These are phyloP conservation scores for Tausonia pullulans DNA, from an alignment of 1,284 basidiomycete genomes.

Conservation along the genomic window DNA sequence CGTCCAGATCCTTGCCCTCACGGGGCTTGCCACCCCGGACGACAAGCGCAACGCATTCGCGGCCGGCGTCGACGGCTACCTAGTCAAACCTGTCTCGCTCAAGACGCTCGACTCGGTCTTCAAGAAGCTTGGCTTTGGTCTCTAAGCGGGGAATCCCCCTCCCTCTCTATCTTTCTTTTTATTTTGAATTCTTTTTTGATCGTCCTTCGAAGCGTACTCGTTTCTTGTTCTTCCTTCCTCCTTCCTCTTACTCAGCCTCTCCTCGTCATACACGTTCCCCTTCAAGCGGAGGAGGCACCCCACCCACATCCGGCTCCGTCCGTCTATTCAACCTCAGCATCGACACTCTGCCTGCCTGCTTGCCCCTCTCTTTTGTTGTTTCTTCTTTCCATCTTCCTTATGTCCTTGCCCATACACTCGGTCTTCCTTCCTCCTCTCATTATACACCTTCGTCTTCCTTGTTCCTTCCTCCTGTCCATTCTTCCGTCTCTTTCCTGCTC, in stretches of 20 bases:
- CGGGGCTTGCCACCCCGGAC: conserved; percentile 82
- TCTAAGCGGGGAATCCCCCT: not conserved
- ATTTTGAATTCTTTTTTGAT: too few relatives aligned
- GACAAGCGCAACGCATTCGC: conserved; percentile 85
- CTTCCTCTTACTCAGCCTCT: too few relatives aligned
- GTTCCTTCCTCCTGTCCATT: not conserved
- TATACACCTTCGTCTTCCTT: not conserved
- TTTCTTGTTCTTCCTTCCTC: too few relatives aligned
- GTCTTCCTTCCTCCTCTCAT: not conserved
- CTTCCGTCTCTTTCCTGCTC: not conserved
- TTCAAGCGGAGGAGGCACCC: too few relatives aligned
- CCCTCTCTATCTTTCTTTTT: not conserved
- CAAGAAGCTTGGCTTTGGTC: conserved; percentile 15
- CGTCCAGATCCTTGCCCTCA: conserved; percentile 71
- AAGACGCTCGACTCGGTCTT: conserved; percentile 79
- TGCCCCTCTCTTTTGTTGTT: not conserved
- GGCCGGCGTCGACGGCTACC: conserved; percentile 86
- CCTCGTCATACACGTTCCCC: too few relatives aligned
- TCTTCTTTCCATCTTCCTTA: not conserved
- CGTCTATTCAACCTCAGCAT: too few relatives aligned
- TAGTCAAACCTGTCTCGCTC: conserved; percentile 85
- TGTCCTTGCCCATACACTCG: not conserved
- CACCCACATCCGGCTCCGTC: too few relatives aligned
- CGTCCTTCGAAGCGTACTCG: too few relatives aligned
- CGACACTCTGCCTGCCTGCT: not conserved